Evolutionary conservation across 1,284 basidiomycete genomes (phyloP), one percentile per base, ranked within the genome.

Genomic region (Cutaneotrichosporon dermatis): DNA sequence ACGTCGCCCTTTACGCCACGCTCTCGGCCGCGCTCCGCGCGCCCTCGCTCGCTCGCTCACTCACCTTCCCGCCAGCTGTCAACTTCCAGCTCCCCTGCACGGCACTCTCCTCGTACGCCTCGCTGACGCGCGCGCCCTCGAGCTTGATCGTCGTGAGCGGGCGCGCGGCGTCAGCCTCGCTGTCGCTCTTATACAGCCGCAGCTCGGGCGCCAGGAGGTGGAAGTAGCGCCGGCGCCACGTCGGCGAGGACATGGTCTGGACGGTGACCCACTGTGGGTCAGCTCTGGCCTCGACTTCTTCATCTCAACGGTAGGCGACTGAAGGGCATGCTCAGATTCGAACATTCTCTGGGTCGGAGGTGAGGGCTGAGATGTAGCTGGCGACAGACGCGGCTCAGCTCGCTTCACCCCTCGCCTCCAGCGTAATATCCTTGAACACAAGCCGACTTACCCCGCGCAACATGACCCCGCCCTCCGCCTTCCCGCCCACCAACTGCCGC

Each of bases 71-170:
- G 5, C 63, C 69, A 33, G 60, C 59, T 6, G 48, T 45, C 4
- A 76, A 55, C 59, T 71, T 74, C 66, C 73, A 77, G 54, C 70
- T 72, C 5, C 68, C 73, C 39, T 72, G 69, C 6, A 77, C 73
- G 57, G 74, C 73, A 13, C 66, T 66, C 55, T 77, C 75, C 54
- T 77, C 75, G 63, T 76, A 77, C 15, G 54, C 56, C 33, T 61
- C 40, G 11, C 4, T 13, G 6, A 54, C 51, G n/a, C n/a, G 11
- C 7, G 54, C 54, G 5, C 41, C 36, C 9, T 4, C 10, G 2
- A 63, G 46, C 34, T 35, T 13, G 11, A 41, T 59, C 4, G 35
- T 35, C 4, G 34, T 45, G 34, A 64, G 39, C n/a, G 62, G 51
- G 15, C 25, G 16, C 15, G 12, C 46, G 10, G 46, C 34, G 13